Percentiles rank a stretch among this genome's conserved stretches.
phyloP scores from a whole-genome alignment of 306 rosid species.

The Lagenaria siceraria region DNA sequence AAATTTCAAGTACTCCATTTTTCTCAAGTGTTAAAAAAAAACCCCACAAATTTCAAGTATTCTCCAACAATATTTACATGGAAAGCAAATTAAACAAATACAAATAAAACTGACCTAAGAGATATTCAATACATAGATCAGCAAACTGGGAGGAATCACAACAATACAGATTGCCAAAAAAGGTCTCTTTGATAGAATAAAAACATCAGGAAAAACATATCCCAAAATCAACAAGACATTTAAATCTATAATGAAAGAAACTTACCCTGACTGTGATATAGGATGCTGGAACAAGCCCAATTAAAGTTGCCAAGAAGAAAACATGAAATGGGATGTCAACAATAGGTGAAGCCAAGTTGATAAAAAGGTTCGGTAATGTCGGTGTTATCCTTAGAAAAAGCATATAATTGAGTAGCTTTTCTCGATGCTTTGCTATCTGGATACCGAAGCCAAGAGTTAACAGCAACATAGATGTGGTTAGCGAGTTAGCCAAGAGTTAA shows the following conservation, averaged over 20 bases:
- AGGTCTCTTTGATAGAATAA: neutral
- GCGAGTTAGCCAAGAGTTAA: neutral
- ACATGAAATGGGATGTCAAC: slow-evolving; percentile 92
- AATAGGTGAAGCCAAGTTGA: slow-evolving; percentile 98
- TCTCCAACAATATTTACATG: neutral
- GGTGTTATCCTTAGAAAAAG: slow-evolving; percentile 96
- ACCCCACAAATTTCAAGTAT: neutral
- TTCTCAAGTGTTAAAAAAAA: neutral
- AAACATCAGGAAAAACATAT: neutral
- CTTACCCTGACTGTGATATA: slow-evolving; percentile 94
- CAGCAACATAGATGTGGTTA: neutral
- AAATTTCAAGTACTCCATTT: neutral
- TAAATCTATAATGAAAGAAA: neutral
- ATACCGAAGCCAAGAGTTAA: neutral
- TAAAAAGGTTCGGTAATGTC: slow-evolving; percentile 86
- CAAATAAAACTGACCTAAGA: neutral
- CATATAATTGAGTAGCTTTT: slow-evolving; percentile 94
- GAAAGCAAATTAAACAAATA: neutral
- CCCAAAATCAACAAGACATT: neutral
- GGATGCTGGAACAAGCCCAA: slow-evolving; percentile 87
- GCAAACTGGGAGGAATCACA: neutral
- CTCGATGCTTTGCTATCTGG: slow-evolving; percentile 86
- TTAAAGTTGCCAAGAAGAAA: slow-evolving; percentile 77
- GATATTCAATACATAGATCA: neutral
- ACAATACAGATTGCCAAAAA: neutral